Evolutionary conservation across 108 stramenopile genomes (phyloP).

Genomic region (Chaetoceros tenuissimus): DNA sequence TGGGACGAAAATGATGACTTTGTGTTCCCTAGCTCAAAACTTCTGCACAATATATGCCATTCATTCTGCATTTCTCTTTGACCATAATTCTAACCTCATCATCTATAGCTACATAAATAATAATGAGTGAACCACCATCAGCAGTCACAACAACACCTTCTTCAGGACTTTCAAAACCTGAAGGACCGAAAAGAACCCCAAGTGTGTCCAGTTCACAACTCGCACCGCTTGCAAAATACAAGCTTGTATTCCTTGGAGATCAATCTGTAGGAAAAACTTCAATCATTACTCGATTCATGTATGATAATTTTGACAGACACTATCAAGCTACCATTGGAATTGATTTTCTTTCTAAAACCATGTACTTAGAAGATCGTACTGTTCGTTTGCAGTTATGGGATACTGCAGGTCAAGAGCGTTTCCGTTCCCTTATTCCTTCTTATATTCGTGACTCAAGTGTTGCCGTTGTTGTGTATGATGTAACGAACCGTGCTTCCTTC

Average conservation of each 20-base stretch:
- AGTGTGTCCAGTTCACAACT: slow-evolving; percentile 24
- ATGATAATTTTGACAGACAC: slow-evolving; percentile 94
- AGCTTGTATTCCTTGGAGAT: slow-evolving; percentile 98
- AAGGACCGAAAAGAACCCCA: not conserved
- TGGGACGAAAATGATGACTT: too few relatives aligned
- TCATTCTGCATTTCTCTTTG: too few relatives aligned
- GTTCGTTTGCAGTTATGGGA: slow-evolving; percentile 99
- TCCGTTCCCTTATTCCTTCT: slow-evolving; percentile 91
- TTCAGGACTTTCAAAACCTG: slow-evolving; percentile 10
- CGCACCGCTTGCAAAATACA: slow-evolving; percentile 95
- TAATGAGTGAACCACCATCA: not conserved
- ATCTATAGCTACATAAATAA: too few relatives aligned
- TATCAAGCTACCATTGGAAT: slow-evolving; percentile 99
- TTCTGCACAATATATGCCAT: too few relatives aligned
- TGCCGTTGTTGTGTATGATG: slow-evolving; percentile 98
- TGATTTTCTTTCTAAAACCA: slow-evolving; percentile 98
- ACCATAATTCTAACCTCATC: too few relatives aligned
- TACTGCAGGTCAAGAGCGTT: slow-evolving; percentile 97
- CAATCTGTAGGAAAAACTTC: slow-evolving; percentile 99
- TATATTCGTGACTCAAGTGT: slow-evolving; percentile 99
- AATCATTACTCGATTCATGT: slow-evolving; percentile 98
- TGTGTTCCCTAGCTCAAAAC: too few relatives aligned
- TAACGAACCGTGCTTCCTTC: slow-evolving; percentile 93
- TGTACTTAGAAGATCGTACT: slow-evolving; percentile 97
- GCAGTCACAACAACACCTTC: not conserved